These are phyloP conservation scores for Colletotrichum sp. DNA, from an alignment of 2,329 filamentous ascomycete species.

Conservation along the genomic window DNA sequence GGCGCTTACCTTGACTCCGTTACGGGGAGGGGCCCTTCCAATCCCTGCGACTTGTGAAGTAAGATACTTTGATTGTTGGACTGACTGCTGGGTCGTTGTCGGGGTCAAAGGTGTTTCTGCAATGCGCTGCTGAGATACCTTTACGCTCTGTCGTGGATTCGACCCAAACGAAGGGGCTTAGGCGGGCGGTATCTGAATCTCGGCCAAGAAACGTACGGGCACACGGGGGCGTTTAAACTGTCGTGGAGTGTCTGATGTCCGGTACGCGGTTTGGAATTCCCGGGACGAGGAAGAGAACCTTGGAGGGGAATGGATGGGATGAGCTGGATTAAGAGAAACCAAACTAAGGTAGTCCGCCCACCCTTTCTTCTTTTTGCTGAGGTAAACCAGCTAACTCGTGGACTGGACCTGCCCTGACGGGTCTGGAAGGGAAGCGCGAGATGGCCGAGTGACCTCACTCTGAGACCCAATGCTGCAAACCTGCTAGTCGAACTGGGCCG, in stretches of 20 bases:
- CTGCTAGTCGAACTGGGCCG: conserved; percentile 6
- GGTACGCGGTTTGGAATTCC: not conserved
- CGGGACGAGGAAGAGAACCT: not conserved
- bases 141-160: not conserved
- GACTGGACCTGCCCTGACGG: not conserved
- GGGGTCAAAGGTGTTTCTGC: not conserved
- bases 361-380: not conserved
- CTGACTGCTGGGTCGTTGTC: not conserved
- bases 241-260: not conserved
- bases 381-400: not conserved
- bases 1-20: conserved; percentile 7
- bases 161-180: not conserved
- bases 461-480: conserved; percentile 3
- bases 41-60: not conserved
- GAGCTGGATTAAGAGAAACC: not conserved
- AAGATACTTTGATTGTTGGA: not conserved
- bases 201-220: conserved; percentile 4
- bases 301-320: not conserved
- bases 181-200: not conserved
- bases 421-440: not conserved
- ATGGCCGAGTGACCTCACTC: conserved; percentile 8
- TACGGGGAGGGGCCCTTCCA: not conserved
- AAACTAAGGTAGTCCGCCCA: too few relatives aligned
- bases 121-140: not conserved
- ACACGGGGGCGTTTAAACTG: not conserved